Conservation (phyloP, 2,329 filamentous ascomycete genomes). For the Basipetospora chlamydospora region DNA sequence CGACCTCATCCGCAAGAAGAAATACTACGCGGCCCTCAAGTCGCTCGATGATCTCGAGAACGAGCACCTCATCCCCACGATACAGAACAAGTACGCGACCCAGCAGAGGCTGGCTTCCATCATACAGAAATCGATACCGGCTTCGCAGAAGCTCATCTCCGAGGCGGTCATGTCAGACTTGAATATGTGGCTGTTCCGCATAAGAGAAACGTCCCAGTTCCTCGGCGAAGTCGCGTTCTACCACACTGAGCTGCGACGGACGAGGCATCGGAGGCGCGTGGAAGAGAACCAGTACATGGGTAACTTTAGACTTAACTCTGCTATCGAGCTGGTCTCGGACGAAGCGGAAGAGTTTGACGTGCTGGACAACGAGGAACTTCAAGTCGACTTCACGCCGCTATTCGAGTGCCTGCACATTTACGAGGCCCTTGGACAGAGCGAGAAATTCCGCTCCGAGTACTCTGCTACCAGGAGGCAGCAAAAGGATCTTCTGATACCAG, state of each 20-base stretch:
- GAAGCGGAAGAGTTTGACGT: constrained; percentile 94
- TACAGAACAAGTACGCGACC: constrained; percentile 72
- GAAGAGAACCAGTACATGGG: constrained; percentile 61
- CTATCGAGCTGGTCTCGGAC: constrained; percentile 88
- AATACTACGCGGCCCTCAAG: constrained; percentile 87
- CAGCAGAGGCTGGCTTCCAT: constrained; percentile 90
- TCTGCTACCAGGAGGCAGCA: constrained; percentile 80
- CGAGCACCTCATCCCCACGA: constrained; percentile 64
- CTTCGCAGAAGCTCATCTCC: constrained; percentile 82
- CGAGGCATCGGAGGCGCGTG: constrained; percentile 67
- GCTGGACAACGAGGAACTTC: constrained; percentile 84
- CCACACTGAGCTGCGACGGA: constrained; percentile 77
- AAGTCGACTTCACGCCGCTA: constrained; percentile 86
- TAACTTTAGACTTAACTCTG: constrained; percentile 85
- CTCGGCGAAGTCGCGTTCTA: constrained; percentile 94
- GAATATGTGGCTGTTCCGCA: constrained; percentile 91
- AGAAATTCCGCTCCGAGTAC: constrained; percentile 84
- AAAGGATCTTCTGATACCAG: constrained; percentile 77
- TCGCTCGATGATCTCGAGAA: constrained; percentile 92
- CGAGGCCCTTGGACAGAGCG: constrained; percentile 80
- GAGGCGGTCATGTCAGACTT: constrained; percentile 95
- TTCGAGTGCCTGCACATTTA: constrained; percentile 96
- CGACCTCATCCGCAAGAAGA: constrained; percentile 80
- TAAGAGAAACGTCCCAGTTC: constrained; percentile 91
- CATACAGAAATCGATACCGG: constrained; percentile 90